These are phyloP conservation scores for Casaregolazyma suthepensis DNA, from an alignment of 1,139 yeast species.

Conservation along the genomic window DNA sequence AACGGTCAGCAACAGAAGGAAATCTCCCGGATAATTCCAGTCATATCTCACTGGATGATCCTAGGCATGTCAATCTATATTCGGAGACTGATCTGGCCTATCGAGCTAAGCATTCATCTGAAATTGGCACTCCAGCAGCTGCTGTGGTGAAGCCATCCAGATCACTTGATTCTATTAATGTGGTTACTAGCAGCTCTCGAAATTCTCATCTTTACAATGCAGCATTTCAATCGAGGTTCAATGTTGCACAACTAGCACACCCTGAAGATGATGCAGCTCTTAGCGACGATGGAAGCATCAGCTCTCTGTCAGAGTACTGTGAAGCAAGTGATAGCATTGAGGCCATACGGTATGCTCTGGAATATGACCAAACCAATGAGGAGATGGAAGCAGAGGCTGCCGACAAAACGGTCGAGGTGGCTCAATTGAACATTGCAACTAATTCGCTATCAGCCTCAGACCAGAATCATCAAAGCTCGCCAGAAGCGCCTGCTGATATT, in stretches of 20 bases:
- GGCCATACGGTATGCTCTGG: neutral
- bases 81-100: slow-evolving; percentile 4
- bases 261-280: slow-evolving; percentile 1
- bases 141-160: neutral
- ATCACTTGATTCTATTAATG: neutral
- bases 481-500: neutral
- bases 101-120: neutral
- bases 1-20: slow-evolving; percentile 9
- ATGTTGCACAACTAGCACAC: slow-evolving; percentile 14
- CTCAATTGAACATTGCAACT: neutral
- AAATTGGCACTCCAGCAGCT: neutral
- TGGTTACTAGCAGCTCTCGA: slow-evolving; percentile 9
- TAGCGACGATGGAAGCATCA: neutral
- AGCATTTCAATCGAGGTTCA: slow-evolving; percentile 19
- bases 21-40: neutral
- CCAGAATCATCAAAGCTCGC: neutral
- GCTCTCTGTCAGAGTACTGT: neutral
- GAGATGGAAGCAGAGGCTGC: neutral
- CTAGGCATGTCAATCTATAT: slow-evolving; percentile 4
- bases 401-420: neutral
- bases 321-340: neutral
- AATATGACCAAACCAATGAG: neutral
- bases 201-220: slow-evolving; percentile 19
- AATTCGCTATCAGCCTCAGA: neutral
- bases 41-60: neutral